Base-by-base conservation (phyloP, 805 yeast species). In the Barnettozyma populi region DNA sequence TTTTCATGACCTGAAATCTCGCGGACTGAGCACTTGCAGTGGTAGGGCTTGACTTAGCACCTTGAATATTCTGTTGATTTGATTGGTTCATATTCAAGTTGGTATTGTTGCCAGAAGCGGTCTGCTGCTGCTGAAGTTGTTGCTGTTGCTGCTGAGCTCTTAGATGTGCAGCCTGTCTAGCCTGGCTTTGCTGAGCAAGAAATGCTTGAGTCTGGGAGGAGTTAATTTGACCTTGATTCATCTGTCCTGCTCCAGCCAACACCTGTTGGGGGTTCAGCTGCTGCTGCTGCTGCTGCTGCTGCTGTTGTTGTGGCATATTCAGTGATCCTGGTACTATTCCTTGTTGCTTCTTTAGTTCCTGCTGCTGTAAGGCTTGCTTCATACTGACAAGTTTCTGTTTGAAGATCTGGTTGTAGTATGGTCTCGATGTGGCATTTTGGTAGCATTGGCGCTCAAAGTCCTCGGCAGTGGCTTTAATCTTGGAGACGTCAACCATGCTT, bases 391-490 rank as follows among this genome's bases (percentile, higher is more conserved):
- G 56, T 51, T 61, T 61, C 35, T 54, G 57, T 32, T 54, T 60
- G 41, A 78, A 69, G 40, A 70, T 66, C 42, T 74, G 77, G 47
- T 76, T 65, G 58, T 85, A 85, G 51, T 80, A 82, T 45, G 75
- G 78, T 54, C 79, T 78, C 19, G 78, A 69, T 9, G 73, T 71
- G 11, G 87, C 72, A 48, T 79, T 79, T 47, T 74, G 72, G 60
- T 74, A 84, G 21, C 88, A 76, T 55, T 73, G 79, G 49, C 80
- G 77, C 60, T 85, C 94, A 55, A 82, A 84, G 57, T 84, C 87
- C 56, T 80, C 84, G 4, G 90, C 89, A 55, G 80, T 70, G 4
- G 72, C 65, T 56, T 73, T 75, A 55, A 77, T 67, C 54, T 72
- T 75, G 44, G 67, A 70, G 21, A 67, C 57, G 35, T 71, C 73